phyloP scores from a whole-genome alignment of 2,329 filamentous ascomycete species.

The Diaporthe ilicicola region DNA sequence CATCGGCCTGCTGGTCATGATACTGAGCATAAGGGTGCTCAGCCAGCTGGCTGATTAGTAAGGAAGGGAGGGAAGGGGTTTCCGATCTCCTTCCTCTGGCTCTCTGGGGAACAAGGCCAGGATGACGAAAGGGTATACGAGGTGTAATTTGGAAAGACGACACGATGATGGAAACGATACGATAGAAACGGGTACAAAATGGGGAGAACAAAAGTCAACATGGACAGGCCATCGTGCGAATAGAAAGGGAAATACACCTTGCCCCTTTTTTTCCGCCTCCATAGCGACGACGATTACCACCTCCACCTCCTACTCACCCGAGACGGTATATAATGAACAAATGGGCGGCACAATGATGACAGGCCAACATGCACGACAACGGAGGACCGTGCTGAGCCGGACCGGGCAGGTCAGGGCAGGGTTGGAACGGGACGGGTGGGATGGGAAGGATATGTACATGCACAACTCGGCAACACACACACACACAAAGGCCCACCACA shows the following conservation, averaged over 20 bases:
- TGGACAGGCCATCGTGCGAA: not conserved
- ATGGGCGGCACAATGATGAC: not conserved
- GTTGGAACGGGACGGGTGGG: not conserved
- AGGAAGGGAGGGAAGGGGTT: no score
- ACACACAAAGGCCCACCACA: conserved; percentile 1
- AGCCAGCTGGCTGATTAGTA: conserved; percentile 61
- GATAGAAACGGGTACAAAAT: conserved; percentile 3
- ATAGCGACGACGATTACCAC: not conserved
- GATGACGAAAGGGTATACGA: not conserved
- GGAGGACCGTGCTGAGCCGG: no score
- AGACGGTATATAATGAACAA: conserved; percentile 19
- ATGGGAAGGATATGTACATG: not conserved
- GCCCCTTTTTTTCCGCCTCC: not conserved
- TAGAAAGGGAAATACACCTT: not conserved
- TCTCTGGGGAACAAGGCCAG: not conserved
- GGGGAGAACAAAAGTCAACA: not conserved
- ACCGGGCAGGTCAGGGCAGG: not conserved
- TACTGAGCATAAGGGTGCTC: conserved; percentile 87
- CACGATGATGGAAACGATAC: conserved; percentile 7
- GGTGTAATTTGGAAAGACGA: not conserved
- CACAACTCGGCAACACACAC: not conserved
- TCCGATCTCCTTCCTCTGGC: no score
- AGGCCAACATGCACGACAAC: not conserved
- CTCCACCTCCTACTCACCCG: not conserved
- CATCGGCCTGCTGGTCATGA: conserved; percentile 95